These are phyloP conservation scores for Pythium chondricola DNA, from an alignment of 352 stramenopile species.

Conservation along the genomic window DNA sequence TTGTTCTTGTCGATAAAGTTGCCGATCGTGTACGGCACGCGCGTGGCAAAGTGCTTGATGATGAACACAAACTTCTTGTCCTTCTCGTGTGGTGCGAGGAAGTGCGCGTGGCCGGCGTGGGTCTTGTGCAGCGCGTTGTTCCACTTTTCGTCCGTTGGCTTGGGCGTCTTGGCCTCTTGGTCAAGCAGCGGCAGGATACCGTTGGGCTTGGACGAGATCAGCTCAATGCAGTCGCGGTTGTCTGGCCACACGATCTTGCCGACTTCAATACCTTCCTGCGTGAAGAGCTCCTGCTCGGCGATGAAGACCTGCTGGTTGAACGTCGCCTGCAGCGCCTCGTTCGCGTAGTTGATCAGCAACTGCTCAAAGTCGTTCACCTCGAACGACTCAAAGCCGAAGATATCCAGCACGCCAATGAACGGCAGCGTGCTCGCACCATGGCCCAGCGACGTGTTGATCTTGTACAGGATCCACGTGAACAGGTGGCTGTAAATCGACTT, in stretches of 20 bases:
- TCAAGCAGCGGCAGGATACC: constrained; percentile 77
- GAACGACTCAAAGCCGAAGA: constrained; percentile 96
- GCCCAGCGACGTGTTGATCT: constrained; percentile 76
- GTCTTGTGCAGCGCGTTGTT: constrained; percentile 78
- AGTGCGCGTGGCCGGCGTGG: constrained; percentile 62
- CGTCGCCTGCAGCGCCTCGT: constrained; percentile 88
- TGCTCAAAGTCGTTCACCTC: constrained; percentile 87
- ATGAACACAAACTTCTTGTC: constrained; percentile 93
- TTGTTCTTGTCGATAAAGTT: constrained; percentile 98
- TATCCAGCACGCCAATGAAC: constrained; percentile 92
- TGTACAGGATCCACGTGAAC: constrained; percentile 95
- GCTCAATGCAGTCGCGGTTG: constrained; percentile 81
- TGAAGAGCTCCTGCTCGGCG: constrained; percentile 93
- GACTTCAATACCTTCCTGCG: constrained; percentile 84
- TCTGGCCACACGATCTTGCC: constrained; percentile 81
- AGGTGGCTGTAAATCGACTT: constrained; percentile 95
- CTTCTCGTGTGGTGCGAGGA: constrained; percentile 75
- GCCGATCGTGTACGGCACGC: constrained; percentile 91
- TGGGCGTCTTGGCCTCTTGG: constrained; percentile 72
- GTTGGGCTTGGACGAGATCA: constrained; percentile 77
- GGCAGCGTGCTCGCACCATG: constrained; percentile 64
- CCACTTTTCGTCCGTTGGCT: constrained; percentile 84
- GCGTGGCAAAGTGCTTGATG: constrained; percentile 94
- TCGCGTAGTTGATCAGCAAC: constrained; percentile 90
- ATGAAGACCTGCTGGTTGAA: constrained; percentile 94